Conservation (phyloP, 2,329 filamentous ascomycete species). For the Aspergillus sp. region DNA sequence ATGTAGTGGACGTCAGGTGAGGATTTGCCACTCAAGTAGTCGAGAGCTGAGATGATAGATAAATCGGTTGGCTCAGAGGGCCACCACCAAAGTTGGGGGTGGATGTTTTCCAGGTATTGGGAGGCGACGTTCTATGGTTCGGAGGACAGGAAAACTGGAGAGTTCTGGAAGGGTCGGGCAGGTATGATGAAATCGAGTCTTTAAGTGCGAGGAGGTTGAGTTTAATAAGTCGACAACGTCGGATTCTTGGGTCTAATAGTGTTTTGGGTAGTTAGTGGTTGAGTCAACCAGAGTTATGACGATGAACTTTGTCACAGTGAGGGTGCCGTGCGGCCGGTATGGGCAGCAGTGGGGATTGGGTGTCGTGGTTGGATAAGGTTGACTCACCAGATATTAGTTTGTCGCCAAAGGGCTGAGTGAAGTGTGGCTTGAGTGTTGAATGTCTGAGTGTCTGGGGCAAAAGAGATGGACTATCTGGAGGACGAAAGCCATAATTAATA, state of each 20-base stretch:
- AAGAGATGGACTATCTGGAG: not conserved
- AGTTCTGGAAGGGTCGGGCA: constrained; percentile 5
- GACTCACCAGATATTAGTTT: not conserved
- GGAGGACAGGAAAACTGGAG: not conserved
- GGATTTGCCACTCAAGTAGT: constrained; percentile 20
- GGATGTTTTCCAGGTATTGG: constrained; percentile 6
- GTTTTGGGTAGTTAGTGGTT: not conserved
- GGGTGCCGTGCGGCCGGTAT: not conserved
- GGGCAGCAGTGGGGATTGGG: not conserved
- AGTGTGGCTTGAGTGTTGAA: not conserved
- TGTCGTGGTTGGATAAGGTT: not conserved
- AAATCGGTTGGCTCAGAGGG: constrained; percentile 26
- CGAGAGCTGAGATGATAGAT: constrained; percentile 14
- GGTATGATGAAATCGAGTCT: not conserved
- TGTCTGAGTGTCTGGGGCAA: not conserved
- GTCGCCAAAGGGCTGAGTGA: not conserved
- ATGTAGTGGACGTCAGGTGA: constrained; percentile 26
- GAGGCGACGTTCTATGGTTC: constrained; percentile 27
- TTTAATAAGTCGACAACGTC: constrained; percentile 1
- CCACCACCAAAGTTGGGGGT: constrained; percentile 13
- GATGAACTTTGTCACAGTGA: not conserved
- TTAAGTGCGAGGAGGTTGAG: not conserved
- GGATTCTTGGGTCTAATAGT: not conserved
- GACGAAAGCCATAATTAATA: not conserved
- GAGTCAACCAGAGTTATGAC: constrained; percentile 1